Percentiles rank a stretch among this genome's conserved stretches.
Conservation (phyloP, 2,329 filamentous ascomycete genomes). For the Mariannaea elegans region DNA sequence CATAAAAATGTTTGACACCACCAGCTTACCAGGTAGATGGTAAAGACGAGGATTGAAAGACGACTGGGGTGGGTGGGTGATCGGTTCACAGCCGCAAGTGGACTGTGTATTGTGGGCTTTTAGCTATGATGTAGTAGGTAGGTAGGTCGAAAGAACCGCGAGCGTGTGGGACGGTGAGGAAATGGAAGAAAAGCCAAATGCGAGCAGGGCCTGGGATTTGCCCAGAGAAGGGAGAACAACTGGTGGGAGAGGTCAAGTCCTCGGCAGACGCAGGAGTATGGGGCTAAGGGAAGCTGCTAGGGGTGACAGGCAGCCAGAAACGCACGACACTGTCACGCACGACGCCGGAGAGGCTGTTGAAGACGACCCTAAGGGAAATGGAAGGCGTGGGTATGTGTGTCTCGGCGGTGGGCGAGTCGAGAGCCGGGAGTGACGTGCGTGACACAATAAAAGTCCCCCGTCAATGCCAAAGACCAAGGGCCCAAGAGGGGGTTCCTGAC, state of each 20-base stretch:
- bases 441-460: constrained; percentile 15
- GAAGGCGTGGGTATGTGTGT: constrained; percentile 7
- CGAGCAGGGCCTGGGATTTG: neutral
- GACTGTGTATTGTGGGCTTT: constrained; percentile 2
- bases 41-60: constrained; percentile 4
- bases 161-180: neutral
- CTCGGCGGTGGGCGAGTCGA: constrained; percentile 16
- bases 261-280: constrained; percentile 19
- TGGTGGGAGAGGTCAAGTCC: constrained; percentile 11
- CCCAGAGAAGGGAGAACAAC: neutral
- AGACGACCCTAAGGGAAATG: neutral
- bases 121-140: constrained; percentile 6
- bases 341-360: constrained; percentile 1
- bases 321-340: constrained; percentile 14
- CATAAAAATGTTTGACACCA: constrained; percentile 20
- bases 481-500: constrained; percentile 13
- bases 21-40: constrained; percentile 16
- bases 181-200: neutral
- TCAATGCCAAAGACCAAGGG: neutral
- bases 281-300: neutral
- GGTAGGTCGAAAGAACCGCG: neutral
- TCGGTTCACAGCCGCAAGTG: constrained; percentile 16
- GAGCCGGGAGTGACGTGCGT: constrained; percentile 25
- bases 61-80: constrained; percentile 3
- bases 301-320: neutral